phyloP scores from a whole-genome alignment of 2,329 filamentous ascomycete genomes.

The Fusarium armeniacum region DNA sequence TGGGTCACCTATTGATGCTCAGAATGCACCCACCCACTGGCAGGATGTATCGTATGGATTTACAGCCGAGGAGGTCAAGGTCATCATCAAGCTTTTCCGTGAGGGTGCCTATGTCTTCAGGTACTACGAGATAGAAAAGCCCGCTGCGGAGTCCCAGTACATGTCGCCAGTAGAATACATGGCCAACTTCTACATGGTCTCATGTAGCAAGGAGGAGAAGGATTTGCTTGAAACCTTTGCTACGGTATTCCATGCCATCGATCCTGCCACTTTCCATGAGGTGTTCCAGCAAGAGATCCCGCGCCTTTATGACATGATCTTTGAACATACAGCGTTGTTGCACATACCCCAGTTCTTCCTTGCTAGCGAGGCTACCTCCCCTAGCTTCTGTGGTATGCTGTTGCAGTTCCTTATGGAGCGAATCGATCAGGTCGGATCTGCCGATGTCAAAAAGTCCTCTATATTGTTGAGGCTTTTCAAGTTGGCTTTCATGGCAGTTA shows the following conservation, averaged over 20 bases:
- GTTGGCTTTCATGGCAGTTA: constrained; percentile 98
- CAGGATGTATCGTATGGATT: constrained; percentile 96
- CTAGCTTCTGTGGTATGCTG: constrained; percentile 98
- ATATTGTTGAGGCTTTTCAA: constrained; percentile 96
- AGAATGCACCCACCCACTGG: constrained; percentile 90
- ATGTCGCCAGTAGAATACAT: constrained; percentile 91
- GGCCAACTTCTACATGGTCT: constrained; percentile 94
- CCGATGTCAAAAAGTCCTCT: constrained; percentile 91
- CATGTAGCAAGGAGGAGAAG: constrained; percentile 95
- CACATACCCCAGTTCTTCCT: constrained; percentile 98
- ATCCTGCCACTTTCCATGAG: constrained; percentile 98
- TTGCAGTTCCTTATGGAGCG: constrained; percentile 97
- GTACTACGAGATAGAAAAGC: constrained; percentile 93
- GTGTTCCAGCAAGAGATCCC: constrained; percentile 98
- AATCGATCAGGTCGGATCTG: constrained; percentile 93
- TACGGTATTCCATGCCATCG: constrained; percentile 98
- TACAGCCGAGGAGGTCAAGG: constrained; percentile 95
- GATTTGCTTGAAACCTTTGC: constrained; percentile 97
- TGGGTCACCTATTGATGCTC: constrained; percentile 76
- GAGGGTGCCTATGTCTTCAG: constrained; percentile 97
- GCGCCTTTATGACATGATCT: constrained; percentile 96
- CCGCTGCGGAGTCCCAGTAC: constrained; percentile 77
- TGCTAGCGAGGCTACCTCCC: constrained; percentile 97
- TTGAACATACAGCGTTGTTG: constrained; percentile 92
- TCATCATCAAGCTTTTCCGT: constrained; percentile 96